Conservation (phyloP, 148 eudicot genomes). For the Limonium bicolor region DNA sequence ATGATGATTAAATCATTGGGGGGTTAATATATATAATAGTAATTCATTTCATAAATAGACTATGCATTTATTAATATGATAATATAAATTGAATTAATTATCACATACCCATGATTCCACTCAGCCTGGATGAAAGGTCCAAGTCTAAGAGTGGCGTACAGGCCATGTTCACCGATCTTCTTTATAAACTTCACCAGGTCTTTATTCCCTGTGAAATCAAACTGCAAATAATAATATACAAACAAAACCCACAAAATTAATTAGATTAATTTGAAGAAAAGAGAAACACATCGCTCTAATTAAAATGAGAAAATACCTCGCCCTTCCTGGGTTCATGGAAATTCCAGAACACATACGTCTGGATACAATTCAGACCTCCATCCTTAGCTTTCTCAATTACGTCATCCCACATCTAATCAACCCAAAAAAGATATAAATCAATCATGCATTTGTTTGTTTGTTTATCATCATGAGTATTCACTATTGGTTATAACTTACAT, state of each 20-base stretch:
- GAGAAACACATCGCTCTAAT: too few relatives aligned
- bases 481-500: conserved; percentile 11
- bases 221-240: conserved; percentile 22
- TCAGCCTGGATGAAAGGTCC: conserved; percentile 59
- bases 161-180: conserved; percentile 23
- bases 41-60: neutral
- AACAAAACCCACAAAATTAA: too few relatives aligned
- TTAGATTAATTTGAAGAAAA: too few relatives aligned
- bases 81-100: neutral
- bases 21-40: neutral
- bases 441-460: too few relatives aligned
- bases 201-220: conserved; percentile 33
- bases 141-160: conserved; percentile 34
- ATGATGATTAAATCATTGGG: neutral
- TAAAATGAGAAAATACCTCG: conserved; percentile 32
- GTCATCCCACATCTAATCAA: conserved; percentile 35
- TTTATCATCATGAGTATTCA: too few relatives aligned
- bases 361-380: conserved; percentile 44
- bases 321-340: conserved; percentile 47
- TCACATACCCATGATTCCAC: conserved; percentile 50
- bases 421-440: neutral
- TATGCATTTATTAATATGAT: neutral
- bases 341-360: conserved; percentile 59
- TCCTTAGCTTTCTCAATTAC: conserved; percentile 26
- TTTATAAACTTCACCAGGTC: conserved; percentile 62